phyloP scores from a whole-genome alignment of 78 protist genomes.

The Dictyostelium citrinum region DNA sequence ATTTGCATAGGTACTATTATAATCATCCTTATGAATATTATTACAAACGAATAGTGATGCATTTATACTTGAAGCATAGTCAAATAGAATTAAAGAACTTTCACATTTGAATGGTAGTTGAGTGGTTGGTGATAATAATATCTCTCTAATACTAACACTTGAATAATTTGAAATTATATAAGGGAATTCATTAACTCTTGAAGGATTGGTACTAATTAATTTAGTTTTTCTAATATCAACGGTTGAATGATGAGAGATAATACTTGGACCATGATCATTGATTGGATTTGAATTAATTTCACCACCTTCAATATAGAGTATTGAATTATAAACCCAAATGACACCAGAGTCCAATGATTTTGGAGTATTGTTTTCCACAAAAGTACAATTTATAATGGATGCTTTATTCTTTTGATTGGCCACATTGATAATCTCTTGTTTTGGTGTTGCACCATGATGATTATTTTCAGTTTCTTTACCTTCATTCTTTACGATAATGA shows the following conservation, averaged over 20 bases:
- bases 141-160: neutral
- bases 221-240: neutral
- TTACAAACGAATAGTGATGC: neutral
- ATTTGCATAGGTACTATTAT: neutral
- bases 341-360: neutral
- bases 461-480: neutral
- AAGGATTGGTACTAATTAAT: neutral
- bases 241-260: neutral
- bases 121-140: neutral
- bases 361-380: neutral
- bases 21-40: neutral
- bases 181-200: neutral
- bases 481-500: neutral
- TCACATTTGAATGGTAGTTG: neutral
- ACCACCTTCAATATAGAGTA: neutral
- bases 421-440: neutral
- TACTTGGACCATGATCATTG: constrained; percentile 6
- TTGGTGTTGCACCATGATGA: neutral
- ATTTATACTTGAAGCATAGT: neutral
- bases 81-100: neutral
- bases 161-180: neutral
- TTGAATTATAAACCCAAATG: neutral
- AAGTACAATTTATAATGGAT: neutral
- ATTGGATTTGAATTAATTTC: neutral
- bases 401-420: neutral